Base-by-base conservation (phyloP, 1,284 basidiomycete species). In the Gastroboletus turbinatus region DNA sequence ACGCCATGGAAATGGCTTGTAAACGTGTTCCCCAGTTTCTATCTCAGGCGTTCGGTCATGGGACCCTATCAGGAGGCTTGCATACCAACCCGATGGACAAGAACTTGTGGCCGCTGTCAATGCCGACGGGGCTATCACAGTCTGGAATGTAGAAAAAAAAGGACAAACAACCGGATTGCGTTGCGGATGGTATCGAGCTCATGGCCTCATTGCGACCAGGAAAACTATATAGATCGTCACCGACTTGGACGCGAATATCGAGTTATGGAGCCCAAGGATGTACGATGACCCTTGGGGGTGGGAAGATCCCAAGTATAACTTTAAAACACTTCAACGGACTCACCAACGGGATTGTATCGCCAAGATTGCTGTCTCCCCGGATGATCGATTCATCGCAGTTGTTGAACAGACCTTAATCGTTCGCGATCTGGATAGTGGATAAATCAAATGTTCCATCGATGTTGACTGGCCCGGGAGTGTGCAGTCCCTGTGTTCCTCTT, bases 111-210 rank as follows among this genome's bases (percentile, higher is more conserved):
- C 19, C 10, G 19, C 19, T 19, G n/a, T n/a, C n/a, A n/a, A n/a
- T n/a, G 9, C 10, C 38, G 3, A 39, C 19, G 19, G 9, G 4
- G 13, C 5, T 21, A 21, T 39, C 38, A 39, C 19, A 21, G 6
- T 40, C 21, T 23, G 21, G 21, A 23, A 40, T 8, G 21, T 14
- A n/a, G 23, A 13, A 39, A 19, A 19, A 11, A 38, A 11, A 2
- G 3, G 2, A 0, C 5, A 39, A 19, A 11, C 5, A 38, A 19
- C 10, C 10, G 5, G 0, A 0, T 4, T 19, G n/a, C 0, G 11
- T 11, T n/a, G 5, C n/a, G n/a, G 36, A 5, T 1, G 5, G 1
- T 1, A 38, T 38, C 36, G n/a, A n/a, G n/a, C 11, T 19, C 36
- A 11, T 17, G 11, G n/a, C n/a, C 36, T 38, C 10, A 11, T 4